phyloP scores from a whole-genome alignment of 179 eudicot genomes.

The Actinidia arguta region DNA sequence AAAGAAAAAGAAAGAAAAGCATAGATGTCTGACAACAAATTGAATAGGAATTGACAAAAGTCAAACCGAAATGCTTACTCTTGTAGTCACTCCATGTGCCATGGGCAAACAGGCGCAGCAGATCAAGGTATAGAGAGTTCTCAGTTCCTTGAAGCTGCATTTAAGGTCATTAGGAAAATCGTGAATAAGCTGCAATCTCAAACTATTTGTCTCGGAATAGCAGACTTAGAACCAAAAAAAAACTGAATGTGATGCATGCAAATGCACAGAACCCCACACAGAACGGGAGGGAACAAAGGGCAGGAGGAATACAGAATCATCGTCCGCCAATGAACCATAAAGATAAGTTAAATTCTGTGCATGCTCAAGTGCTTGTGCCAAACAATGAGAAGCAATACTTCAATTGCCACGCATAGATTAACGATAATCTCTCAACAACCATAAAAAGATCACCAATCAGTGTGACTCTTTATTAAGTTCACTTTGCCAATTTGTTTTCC shows the following conservation, averaged over 20 bases:
- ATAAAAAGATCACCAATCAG: background rate
- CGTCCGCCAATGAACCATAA: background rate
- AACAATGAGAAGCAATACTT: background rate
- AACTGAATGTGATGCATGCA: background rate
- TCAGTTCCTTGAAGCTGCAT: conserved; percentile 96
- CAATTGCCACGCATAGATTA: background rate
- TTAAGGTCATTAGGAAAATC: conserved; percentile 2
- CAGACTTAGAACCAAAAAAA: conserved; percentile 2
- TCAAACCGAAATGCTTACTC: conserved; percentile 52
- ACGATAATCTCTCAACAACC: background rate
- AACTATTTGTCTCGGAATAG: background rate
- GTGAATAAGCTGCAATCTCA: background rate
- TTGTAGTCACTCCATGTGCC: conserved; percentile 99
- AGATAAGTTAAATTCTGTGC: background rate
- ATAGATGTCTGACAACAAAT: background rate
- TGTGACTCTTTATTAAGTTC: background rate
- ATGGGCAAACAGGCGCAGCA: conserved; percentile 93
- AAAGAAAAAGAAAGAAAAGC: background rate
- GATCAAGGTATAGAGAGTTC: conserved; percentile 64
- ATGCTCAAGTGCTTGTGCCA: background rate
- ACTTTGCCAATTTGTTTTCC: background rate
- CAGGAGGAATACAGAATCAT: background rate
- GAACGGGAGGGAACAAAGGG: background rate
- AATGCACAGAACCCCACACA: background rate
- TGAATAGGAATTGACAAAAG: conserved; percentile 1